Percentiles rank a stretch among this genome's conserved stretches.
phyloP scores from a whole-genome alignment of 768 basidiomycete genomes.

The Hortiboletus campestris region DNA sequence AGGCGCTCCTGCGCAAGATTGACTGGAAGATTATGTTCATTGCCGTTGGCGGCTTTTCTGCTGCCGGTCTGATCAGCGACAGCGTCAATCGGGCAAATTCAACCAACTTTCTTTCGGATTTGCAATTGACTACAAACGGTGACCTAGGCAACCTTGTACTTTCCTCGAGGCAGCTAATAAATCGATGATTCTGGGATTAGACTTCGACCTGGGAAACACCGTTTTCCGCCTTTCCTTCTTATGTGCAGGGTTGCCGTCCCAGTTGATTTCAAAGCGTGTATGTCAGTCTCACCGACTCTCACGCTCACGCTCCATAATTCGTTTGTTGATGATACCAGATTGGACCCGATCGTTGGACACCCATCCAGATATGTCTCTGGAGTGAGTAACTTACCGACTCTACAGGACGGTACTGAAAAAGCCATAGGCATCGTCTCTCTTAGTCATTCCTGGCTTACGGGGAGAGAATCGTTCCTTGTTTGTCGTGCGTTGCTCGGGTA shows the following conservation, averaged over 20 bases:
- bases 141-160: neutral
- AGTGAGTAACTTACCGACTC: slow-evolving; percentile 20
- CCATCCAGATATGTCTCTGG: slow-evolving; percentile 56
- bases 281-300: slow-evolving; percentile 16
- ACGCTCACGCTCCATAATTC: neutral
- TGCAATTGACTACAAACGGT: slow-evolving; percentile 43
- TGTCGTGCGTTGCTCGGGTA: slow-evolving; percentile 49
- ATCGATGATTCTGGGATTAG: slow-evolving; percentile 22
- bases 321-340: slow-evolving; percentile 32
- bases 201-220: slow-evolving; percentile 55
- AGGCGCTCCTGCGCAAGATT: slow-evolving; percentile 51
- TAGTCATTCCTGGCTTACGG: slow-evolving; percentile 55
- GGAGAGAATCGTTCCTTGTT: slow-evolving; percentile 47
- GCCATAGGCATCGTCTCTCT: slow-evolving; percentile 41
- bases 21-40: slow-evolving; percentile 62
- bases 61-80: slow-evolving; percentile 50
- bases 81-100: slow-evolving; percentile 59
- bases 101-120: slow-evolving; percentile 54
- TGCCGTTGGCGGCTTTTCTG: slow-evolving; percentile 56
- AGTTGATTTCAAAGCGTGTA: slow-evolving; percentile 58
- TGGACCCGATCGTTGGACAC: slow-evolving; percentile 66
- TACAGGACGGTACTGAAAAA: neutral
- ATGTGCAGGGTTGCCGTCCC: slow-evolving; percentile 58
- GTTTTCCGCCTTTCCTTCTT: slow-evolving; percentile 51
- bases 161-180: neutral